A percentile compares a stretch with the other conserved stretches of the same genome.
Conservation (phyloP, 768 basidiomycete species). For the Pleurotus salmoneostramineus region DNA sequence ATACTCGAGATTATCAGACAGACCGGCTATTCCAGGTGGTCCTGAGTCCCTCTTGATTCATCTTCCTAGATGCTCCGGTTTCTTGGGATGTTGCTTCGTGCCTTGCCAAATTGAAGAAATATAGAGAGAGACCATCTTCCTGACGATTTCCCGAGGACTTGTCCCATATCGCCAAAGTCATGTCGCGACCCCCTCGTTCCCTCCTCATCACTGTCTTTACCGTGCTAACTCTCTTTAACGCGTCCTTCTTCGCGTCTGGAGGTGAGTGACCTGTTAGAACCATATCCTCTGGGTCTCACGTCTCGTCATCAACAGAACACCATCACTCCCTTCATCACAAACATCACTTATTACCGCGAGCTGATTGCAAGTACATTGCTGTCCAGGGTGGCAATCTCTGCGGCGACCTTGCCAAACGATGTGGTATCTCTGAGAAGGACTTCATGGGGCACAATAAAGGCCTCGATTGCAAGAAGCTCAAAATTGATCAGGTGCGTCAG, state of each 20-base stretch:
- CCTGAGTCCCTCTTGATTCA: background rate
- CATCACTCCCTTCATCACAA: background rate
- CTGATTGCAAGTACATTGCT: background rate
- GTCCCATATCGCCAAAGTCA: background rate
- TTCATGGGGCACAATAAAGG: background rate
- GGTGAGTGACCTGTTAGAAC: background rate
- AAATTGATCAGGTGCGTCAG: background rate
- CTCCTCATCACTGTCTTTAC: background rate
- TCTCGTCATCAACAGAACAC: background rate
- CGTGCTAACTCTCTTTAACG: background rate
- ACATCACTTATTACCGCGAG: background rate
- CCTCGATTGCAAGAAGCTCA: conserved; percentile 7
- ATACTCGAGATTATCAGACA: background rate
- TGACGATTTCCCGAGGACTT: background rate
- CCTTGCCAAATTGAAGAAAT: background rate
- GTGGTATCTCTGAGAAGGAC: background rate
- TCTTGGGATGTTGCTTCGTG: background rate
- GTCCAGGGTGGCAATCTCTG: conserved; percentile 1
- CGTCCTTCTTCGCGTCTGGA: background rate
- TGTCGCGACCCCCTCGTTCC: background rate
- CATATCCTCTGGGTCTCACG: background rate
- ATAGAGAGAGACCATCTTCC: background rate
- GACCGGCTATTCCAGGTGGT: background rate
- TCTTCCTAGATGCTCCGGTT: background rate
- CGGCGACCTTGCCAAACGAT: background rate